phyloP scores from a whole-genome alignment of 805 yeast species.

The Teunomyces pallodes region DNA sequence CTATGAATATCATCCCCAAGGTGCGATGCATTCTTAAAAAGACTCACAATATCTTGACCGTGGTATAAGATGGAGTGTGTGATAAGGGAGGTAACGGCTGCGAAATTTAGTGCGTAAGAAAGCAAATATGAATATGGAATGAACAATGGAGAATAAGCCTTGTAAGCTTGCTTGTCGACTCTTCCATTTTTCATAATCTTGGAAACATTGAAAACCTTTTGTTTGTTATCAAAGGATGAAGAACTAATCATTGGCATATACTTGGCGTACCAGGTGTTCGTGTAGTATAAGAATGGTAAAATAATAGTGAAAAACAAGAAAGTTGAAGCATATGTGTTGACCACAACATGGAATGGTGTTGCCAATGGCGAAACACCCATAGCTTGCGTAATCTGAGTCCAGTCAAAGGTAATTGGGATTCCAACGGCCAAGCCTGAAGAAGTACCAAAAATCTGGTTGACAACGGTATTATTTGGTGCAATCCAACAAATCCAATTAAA shows the following conservation, averaged over 20 bases:
- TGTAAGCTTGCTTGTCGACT: constrained; percentile 15
- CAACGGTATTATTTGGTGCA: constrained; percentile 20
- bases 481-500: constrained; percentile 35
- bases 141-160: constrained; percentile 18
- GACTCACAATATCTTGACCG: constrained; percentile 16
- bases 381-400: constrained; percentile 23
- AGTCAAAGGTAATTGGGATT: constrained; percentile 28
- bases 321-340: constrained; percentile 16
- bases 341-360: constrained; percentile 17
- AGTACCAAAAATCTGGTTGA: constrained; percentile 26
- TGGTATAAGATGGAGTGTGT: constrained; percentile 17
- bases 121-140: constrained; percentile 17
- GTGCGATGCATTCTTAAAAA: constrained; percentile 13
- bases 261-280: constrained; percentile 21
- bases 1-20: constrained; percentile 20
- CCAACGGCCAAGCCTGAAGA: constrained; percentile 26
- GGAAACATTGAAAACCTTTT: constrained; percentile 15
- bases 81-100: constrained; percentile 18
- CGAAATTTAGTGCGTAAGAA: constrained; percentile 20
- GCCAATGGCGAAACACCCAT: constrained; percentile 17
- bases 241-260: constrained; percentile 21
- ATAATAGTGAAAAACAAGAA: constrained; percentile 15
- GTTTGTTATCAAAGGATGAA: constrained; percentile 18
- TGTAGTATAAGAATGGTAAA: constrained; percentile 17
- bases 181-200: constrained; percentile 14